These are phyloP conservation scores for Starmerella cellae DNA, from an alignment of 805 yeast species.

Conservation along the genomic window DNA sequence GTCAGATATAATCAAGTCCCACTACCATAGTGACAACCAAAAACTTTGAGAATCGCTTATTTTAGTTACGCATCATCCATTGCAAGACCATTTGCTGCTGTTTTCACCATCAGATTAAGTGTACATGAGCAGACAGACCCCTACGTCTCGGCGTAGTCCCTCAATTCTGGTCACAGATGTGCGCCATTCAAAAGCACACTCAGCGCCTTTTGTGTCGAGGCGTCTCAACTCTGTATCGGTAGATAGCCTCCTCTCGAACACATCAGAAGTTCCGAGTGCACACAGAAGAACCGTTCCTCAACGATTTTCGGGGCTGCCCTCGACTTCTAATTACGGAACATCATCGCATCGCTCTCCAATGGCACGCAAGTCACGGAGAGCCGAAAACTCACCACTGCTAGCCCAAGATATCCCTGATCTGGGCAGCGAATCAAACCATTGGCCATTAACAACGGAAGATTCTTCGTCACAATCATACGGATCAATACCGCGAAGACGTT, in stretches of 20 bases:
- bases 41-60: too few species aligned
- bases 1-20: too few species aligned
- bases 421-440: too few species aligned
- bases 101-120: too few species aligned
- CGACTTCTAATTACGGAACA: slow-evolving; percentile 10
- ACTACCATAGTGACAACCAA: too few species aligned
- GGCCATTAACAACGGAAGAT: too few species aligned
- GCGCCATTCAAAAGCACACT: slow-evolving; percentile 34
- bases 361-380: slow-evolving; percentile 10
- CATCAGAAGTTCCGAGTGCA: slow-evolving; percentile 82
- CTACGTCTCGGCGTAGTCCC: slow-evolving; percentile 79
- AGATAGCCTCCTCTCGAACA: slow-evolving; percentile 60
- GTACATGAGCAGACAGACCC: slow-evolving; percentile 26
- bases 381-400: slow-evolving; percentile 7
- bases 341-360: slow-evolving; percentile 11
- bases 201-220: slow-evolving; percentile 40
- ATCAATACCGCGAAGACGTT: too few species aligned
- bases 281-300: slow-evolving; percentile 31
- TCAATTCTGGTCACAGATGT: slow-evolving; percentile 87
- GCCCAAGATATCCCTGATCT: neutral
- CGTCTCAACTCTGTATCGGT: slow-evolving; percentile 69
- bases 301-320: neutral
- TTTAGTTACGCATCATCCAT: too few species aligned
- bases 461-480: too few species aligned
- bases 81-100: too few species aligned